phyloP scores from a whole-genome alignment of 495 filamentous ascomycete species.

The Niebla homalea region DNA sequence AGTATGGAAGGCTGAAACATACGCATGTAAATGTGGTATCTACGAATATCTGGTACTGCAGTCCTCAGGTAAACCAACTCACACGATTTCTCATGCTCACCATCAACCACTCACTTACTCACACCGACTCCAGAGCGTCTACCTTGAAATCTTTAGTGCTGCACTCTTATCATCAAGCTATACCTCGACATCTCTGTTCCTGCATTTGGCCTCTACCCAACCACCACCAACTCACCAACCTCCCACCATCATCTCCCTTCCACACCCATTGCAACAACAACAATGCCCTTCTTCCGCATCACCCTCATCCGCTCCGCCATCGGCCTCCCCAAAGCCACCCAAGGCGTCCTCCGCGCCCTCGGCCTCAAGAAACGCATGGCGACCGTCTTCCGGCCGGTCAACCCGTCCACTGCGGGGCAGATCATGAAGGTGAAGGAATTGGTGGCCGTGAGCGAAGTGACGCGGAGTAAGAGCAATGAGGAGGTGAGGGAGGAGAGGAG shows the following conservation, averaged over 20 bases:
- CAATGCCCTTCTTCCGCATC: conserved; percentile 88
- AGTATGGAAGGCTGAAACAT: too few species aligned
- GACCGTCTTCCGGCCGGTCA: conserved; percentile 86
- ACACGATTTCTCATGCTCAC: too few species aligned
- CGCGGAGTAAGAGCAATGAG: conserved; percentile 48
- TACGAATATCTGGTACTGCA: too few species aligned
- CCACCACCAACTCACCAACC: neutral
- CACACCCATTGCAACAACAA: conserved; percentile 10
- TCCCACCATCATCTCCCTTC: neutral
- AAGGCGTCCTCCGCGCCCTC: conserved; percentile 75
- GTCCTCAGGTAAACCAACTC: too few species aligned
- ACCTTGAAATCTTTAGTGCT: too few species aligned
- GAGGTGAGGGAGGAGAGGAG: conserved; percentile 62
- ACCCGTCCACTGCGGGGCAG: conserved; percentile 73
- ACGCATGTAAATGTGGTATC: too few species aligned
- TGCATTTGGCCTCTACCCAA: neutral
- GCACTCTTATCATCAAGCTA: too few species aligned
- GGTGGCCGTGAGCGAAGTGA: conserved; percentile 75
- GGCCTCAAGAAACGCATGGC: conserved; percentile 77
- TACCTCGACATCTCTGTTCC: too few species aligned
- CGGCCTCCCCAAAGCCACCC: conserved; percentile 70
- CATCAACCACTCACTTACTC: too few species aligned
- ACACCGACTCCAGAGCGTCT: too few species aligned
- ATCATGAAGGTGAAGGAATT: conserved; percentile 98
- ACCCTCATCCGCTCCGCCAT: conserved; percentile 88